Evolutionary conservation across 495 filamentous ascomycete genomes (phyloP).

Genomic region (Thermothielavioides terrestris): DNA sequence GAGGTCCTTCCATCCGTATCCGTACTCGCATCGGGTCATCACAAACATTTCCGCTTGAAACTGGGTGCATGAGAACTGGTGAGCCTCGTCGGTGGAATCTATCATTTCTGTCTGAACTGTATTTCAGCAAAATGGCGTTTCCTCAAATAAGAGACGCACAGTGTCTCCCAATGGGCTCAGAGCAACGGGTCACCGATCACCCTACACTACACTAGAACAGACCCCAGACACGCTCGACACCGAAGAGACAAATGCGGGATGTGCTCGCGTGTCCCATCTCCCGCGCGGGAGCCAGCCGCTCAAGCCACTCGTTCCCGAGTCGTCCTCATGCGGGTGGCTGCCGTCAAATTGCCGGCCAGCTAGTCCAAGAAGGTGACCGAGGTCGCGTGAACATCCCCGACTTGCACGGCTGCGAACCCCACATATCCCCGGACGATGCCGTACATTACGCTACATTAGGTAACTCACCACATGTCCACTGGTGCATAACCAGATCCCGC

Average conservation of each 20-base stretch:
- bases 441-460: conserved; percentile 1
- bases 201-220: neutral
- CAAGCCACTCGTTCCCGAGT: neutral
- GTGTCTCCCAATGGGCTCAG: neutral
- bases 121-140: neutral
- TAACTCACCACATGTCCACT: neutral
- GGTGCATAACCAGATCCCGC: too few relatives aligned
- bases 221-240: neutral
- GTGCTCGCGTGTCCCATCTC: conserved; percentile 1
- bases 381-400: neutral
- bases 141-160: neutral
- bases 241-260: neutral
- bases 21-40: too few relatives aligned
- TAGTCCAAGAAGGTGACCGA: neutral
- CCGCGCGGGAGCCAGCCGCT: neutral
- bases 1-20: too few relatives aligned
- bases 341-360: neutral
- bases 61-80: too few relatives aligned
- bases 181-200: neutral
- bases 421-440: neutral
- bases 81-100: neutral
- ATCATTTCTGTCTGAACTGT: too few relatives aligned
- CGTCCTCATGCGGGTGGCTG: neutral
- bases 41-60: too few relatives aligned
- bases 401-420: neutral